A percentile compares a stretch with the other conserved stretches of the same genome.
phyloP scores from a whole-genome alignment of 257 asterid species.

The Rhazya stricta region DNA sequence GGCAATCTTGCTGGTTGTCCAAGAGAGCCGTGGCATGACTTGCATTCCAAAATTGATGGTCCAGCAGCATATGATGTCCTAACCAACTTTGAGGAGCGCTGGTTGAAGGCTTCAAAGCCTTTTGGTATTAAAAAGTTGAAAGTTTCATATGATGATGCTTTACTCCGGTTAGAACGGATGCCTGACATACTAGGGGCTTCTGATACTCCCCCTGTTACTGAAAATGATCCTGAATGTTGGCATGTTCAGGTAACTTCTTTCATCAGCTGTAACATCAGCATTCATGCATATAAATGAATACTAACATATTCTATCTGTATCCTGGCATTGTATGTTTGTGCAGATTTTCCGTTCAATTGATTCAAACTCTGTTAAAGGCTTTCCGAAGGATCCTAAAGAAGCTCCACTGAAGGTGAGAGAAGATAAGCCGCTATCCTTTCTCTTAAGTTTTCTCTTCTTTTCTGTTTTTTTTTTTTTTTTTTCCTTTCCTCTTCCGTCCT shows the following conservation, averaged over 20 bases:
- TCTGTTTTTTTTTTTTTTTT: constrained; percentile 6
- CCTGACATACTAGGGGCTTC: constrained; percentile 74
- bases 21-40: constrained; percentile 99
- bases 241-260: constrained; percentile 71
- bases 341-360: constrained; percentile 96
- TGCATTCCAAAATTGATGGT: constrained; percentile 91
- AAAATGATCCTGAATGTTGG: constrained; percentile 78
- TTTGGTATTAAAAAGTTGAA: constrained; percentile 80
- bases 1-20: constrained; percentile 77
- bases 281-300: neutral
- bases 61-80: constrained; percentile 98
- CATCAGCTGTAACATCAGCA: neutral
- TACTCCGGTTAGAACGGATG: constrained; percentile 83
- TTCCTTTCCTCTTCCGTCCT: constrained; percentile 15
- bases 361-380: constrained; percentile 89
- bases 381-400: constrained; percentile 92
- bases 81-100: constrained; percentile 85
- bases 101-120: constrained; percentile 90
- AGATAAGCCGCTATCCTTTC: constrained; percentile 2
- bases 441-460: constrained; percentile 1
- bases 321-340: constrained; percentile 9
- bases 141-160: constrained; percentile 72
- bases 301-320: neutral
- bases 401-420: constrained; percentile 61
- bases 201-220: constrained; percentile 64